phyloP scores from a whole-genome alignment of 305 asterid species.

The Solanum hybrid region DNA sequence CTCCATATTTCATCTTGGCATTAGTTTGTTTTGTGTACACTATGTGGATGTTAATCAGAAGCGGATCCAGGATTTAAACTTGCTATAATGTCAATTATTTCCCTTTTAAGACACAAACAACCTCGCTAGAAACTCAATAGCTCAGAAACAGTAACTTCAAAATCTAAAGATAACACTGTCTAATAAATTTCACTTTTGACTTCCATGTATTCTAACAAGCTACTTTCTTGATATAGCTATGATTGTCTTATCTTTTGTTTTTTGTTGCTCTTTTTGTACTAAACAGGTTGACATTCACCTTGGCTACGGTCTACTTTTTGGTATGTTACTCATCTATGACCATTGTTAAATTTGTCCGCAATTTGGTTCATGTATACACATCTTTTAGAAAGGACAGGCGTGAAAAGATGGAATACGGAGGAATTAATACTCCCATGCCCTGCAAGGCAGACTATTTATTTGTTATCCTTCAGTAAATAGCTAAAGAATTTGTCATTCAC shows the following conservation, averaged over 20 bases:
- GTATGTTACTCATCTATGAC: constrained; percentile 31
- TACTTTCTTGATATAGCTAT: neutral
- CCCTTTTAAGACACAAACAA: neutral
- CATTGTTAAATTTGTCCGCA: neutral
- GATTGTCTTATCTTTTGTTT: neutral
- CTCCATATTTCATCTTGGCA: neutral
- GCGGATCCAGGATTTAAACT: neutral
- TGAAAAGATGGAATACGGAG: neutral
- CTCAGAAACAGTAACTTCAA: neutral
- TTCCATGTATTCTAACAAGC: neutral
- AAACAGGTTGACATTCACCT: constrained; percentile 83
- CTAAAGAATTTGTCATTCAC: neutral
- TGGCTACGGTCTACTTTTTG: constrained; percentile 79
- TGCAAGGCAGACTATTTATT: neutral
- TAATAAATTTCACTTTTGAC: neutral
- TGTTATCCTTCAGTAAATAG: neutral
- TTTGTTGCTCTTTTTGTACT: constrained; percentile 21
- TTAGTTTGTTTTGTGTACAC: neutral
- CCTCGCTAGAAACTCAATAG: neutral
- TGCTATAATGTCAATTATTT: neutral
- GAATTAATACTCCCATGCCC: neutral
- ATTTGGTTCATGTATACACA: neutral
- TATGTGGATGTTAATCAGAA: neutral
- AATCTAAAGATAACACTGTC: neutral
- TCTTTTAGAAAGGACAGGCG: neutral